phyloP scores from a whole-genome alignment of 768 basidiomycete species.

The Termitomyces sp. region DNA sequence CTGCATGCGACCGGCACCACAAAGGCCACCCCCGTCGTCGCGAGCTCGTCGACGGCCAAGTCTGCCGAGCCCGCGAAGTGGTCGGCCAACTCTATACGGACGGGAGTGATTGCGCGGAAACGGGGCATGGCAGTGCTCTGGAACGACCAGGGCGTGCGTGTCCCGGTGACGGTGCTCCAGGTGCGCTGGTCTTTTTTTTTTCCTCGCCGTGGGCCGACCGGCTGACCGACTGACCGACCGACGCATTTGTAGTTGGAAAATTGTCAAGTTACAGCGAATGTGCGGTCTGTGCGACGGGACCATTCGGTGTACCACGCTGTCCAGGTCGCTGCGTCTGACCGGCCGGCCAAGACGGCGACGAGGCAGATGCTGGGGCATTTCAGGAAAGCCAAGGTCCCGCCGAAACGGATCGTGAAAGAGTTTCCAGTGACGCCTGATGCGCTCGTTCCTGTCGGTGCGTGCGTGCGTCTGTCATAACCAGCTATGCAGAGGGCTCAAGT shows the following conservation, averaged over 20 bases:
- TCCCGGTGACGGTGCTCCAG: slow-evolving; percentile 94
- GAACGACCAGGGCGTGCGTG: slow-evolving; percentile 81
- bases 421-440: slow-evolving; percentile 88
- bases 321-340: slow-evolving; percentile 84
- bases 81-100: slow-evolving; percentile 80
- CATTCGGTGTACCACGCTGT: slow-evolving; percentile 84
- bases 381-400: slow-evolving; percentile 68
- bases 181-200: slow-evolving; percentile 47
- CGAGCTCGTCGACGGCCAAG: slow-evolving; percentile 23
- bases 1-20: slow-evolving; percentile 37
- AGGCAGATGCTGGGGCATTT: slow-evolving; percentile 89
- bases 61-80: slow-evolving; percentile 48
- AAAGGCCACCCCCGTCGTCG: slow-evolving; percentile 23
- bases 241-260: slow-evolving; percentile 58
- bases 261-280: slow-evolving; percentile 83
- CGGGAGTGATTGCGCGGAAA: slow-evolving; percentile 91
- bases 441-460: slow-evolving; percentile 81
- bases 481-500: background rate
- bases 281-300: slow-evolving; percentile 57
- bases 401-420: slow-evolving; percentile 83
- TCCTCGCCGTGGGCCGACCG: no score
- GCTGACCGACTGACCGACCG: no score
- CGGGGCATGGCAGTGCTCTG: slow-evolving; percentile 94
- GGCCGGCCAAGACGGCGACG: slow-evolving; percentile 64
- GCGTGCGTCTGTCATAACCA: background rate